Conservation (phyloP, 2,329 filamentous ascomycete species). For the Plectosphaerella sp. region DNA sequence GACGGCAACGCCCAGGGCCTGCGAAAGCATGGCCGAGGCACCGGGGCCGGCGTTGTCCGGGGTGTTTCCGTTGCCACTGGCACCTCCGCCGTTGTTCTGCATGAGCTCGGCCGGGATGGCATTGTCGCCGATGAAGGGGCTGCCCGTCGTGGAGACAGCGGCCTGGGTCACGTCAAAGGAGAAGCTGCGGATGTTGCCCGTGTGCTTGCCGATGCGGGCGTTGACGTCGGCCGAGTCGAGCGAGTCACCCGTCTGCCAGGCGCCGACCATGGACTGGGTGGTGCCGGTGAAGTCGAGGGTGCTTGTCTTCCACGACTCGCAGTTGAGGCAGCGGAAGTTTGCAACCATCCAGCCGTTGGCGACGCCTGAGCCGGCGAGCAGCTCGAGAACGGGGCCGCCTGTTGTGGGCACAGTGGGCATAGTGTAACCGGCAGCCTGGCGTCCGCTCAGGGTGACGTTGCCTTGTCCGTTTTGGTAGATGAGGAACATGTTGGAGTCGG, state of each 20-base stretch:
- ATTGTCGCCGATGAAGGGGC: slow-evolving; percentile 40
- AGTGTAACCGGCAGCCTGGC: slow-evolving; percentile 40
- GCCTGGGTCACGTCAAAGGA: slow-evolving; percentile 44
- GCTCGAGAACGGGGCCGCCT: slow-evolving; percentile 37
- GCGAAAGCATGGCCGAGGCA: neutral
- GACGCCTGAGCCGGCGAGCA: slow-evolving; percentile 57
- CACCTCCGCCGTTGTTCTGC: neutral
- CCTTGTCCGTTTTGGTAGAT: slow-evolving; percentile 54
- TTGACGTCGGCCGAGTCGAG: slow-evolving; percentile 36
- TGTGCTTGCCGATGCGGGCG: slow-evolving; percentile 41
- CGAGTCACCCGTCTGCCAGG: slow-evolving; percentile 42
- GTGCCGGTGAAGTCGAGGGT: slow-evolving; percentile 31
- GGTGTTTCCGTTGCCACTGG: slow-evolving; percentile 6
- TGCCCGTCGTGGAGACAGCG: slow-evolving; percentile 38
- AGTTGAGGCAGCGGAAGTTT: slow-evolving; percentile 53
- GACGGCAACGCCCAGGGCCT: neutral
- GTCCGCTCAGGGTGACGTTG: slow-evolving; percentile 59
- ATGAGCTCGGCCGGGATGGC: neutral
- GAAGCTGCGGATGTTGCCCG: slow-evolving; percentile 34
- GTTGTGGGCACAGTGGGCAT: slow-evolving; percentile 40
- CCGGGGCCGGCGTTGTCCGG: slow-evolving; percentile 6
- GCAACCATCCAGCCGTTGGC: slow-evolving; percentile 48
- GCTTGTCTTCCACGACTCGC: slow-evolving; percentile 41
- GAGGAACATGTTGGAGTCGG: slow-evolving; percentile 55
- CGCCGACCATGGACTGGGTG: slow-evolving; percentile 43